Percentiles rank a stretch among this genome's conserved stretches.
Conservation (phyloP, 306 rosid species). For the Prunus campanulata region DNA sequence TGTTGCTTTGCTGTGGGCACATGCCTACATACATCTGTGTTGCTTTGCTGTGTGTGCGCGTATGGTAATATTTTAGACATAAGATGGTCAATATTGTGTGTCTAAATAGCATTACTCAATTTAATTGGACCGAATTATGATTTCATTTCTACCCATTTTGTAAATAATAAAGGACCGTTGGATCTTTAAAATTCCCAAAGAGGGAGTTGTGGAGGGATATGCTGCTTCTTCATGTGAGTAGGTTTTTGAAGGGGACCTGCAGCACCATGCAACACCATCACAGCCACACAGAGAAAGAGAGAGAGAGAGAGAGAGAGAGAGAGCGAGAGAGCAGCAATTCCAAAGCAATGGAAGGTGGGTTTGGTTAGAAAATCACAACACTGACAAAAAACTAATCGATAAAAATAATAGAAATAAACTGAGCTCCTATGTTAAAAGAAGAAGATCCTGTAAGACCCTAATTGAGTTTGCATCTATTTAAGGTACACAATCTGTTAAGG, state of each 20-base stretch:
- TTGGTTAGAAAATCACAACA: slow-evolving; percentile 8
- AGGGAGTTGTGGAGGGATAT: neutral
- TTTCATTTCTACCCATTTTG: neutral
- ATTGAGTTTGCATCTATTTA: too few species aligned
- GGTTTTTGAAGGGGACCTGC: slow-evolving; percentile 8
- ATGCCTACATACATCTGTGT: too few species aligned
- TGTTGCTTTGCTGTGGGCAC: too few species aligned
- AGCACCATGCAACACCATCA: neutral
- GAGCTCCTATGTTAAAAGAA: neutral
- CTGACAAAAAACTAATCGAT: neutral
- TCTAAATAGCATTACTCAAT: too few species aligned
- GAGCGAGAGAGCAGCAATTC: neutral
- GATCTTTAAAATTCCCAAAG: neutral
- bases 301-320: neutral
- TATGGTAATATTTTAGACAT: too few species aligned
- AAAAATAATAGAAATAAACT: neutral
- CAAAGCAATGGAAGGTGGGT: slow-evolving; percentile 17
- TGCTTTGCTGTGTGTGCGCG: too few species aligned
- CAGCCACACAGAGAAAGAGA: neutral
- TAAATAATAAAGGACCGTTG: neutral
- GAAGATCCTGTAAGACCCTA: neutral
- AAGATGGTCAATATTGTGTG: too few species aligned
- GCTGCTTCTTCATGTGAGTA: slow-evolving; percentile 14
- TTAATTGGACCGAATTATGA: too few species aligned
- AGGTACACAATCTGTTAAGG: too few species aligned